Conservation (phyloP, 2,329 filamentous ascomycete genomes). For the Sphaceloma murrayae region DNA sequence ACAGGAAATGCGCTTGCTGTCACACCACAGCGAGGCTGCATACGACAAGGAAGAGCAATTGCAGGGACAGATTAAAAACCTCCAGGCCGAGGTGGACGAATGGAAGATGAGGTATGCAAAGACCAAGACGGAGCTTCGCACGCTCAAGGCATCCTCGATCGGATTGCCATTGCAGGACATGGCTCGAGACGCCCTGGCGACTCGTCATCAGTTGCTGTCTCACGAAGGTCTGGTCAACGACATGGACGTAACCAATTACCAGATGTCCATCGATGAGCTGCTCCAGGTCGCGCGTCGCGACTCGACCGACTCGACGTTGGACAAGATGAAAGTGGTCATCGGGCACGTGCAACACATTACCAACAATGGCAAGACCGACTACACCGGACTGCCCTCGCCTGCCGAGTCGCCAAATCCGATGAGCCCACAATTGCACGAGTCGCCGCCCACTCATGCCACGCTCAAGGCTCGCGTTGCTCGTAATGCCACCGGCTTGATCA, state of each 20-base stretch:
- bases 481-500: constrained; percentile 92
- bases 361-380: constrained; percentile 54
- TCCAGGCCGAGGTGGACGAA: constrained; percentile 75
- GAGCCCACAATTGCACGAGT: constrained; percentile 24
- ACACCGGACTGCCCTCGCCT: constrained; percentile 36
- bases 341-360: constrained; percentile 75
- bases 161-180: constrained; percentile 51
- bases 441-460: constrained; percentile 28
- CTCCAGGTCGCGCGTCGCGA: constrained; percentile 65
- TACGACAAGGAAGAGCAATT: constrained; percentile 76
- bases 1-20: constrained; percentile 79
- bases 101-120: constrained; percentile 88
- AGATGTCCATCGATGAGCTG: constrained; percentile 86
- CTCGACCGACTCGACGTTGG: constrained; percentile 65
- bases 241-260: constrained; percentile 87
- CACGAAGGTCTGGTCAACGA: constrained; percentile 76
- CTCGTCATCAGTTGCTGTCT: constrained; percentile 46
- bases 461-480: constrained; percentile 77
- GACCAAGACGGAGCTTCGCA: constrained; percentile 77
- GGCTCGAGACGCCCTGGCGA: constrained; percentile 10
- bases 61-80: constrained; percentile 59
- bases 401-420: constrained; percentile 25
- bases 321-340: constrained; percentile 80
- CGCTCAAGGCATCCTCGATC: constrained; percentile 68
- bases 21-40: constrained; percentile 65